Conservation (phyloP, 202 grass and related monocot species). For the Carex arenaria region DNA sequence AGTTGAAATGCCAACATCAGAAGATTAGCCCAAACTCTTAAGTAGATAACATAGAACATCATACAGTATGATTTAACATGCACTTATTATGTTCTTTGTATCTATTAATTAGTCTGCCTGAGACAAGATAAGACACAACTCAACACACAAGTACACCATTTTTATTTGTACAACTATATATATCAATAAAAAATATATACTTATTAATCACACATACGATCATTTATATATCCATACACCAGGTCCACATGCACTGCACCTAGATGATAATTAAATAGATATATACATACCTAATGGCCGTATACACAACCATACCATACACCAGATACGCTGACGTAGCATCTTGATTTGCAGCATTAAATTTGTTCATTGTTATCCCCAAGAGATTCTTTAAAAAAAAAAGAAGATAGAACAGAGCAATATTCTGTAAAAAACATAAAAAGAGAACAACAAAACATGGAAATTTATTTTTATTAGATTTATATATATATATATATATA, state of each 20-base stretch:
- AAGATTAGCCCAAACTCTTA: background rate
- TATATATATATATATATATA: background rate
- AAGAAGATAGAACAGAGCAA: no score
- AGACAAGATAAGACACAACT: background rate
- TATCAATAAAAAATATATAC: background rate
- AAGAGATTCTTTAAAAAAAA: background rate
- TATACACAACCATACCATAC: background rate
- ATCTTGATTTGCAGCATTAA: background rate
- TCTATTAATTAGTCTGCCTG: background rate
- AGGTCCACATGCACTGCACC: background rate
- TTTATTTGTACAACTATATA: background rate
- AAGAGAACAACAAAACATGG: no score
- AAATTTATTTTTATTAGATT: background rate
- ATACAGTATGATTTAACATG: background rate
- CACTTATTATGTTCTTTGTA: background rate
- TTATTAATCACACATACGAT: background rate
- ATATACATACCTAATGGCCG: background rate
- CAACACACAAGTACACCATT: no score
- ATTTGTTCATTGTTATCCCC: conserved; percentile 4
- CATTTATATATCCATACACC: background rate
- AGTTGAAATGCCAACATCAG: background rate
- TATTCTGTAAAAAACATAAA: no score
- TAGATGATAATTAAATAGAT: background rate
- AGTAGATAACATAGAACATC: background rate
- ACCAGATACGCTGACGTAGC: conserved; percentile 4